A percentile compares a stretch with the other conserved stretches of the same genome.
These are phyloP conservation scores for Peziza echinospora DNA, from an alignment of 495 filamentous ascomycete genomes.

Conservation along the genomic window DNA sequence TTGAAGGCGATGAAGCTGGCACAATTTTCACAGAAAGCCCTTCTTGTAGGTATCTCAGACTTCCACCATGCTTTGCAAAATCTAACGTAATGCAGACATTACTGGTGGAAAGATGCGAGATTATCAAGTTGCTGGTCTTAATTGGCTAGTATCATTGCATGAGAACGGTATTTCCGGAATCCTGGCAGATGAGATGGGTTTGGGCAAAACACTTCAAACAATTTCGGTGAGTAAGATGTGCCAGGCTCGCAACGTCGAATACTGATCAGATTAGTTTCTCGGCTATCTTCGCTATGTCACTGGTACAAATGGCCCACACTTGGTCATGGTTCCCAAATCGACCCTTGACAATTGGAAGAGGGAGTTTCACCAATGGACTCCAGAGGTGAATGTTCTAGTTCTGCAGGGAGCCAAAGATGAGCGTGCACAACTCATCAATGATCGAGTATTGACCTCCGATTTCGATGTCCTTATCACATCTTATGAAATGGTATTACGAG, in stretches of 20 bases:
- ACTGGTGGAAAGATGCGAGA: conserved; percentile 78
- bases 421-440: conserved; percentile 67
- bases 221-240: conserved; percentile 24
- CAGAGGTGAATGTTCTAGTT: conserved; percentile 83
- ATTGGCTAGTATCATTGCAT: conserved; percentile 96
- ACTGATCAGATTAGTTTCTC: conserved; percentile 41
- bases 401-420: conserved; percentile 93
- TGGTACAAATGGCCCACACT: conserved; percentile 76
- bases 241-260: too few species aligned
- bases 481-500: conserved; percentile 88
- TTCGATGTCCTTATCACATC: conserved; percentile 92
- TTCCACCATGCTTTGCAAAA: too few species aligned
- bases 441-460: conserved; percentile 72
- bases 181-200: conserved; percentile 89
- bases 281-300: conserved; percentile 82
- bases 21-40: conserved; percentile 89
- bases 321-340: conserved; percentile 87
- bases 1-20: conserved; percentile 50
- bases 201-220: conserved; percentile 87
- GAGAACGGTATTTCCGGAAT: conserved; percentile 98
- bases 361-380: conserved; percentile 85
- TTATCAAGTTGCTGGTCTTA: conserved; percentile 83
- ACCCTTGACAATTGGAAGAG: conserved; percentile 97
- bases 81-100: too few species aligned
- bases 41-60: conserved; percentile 22